A percentile compares a stretch with the other conserved stretches of the same genome.
phyloP scores from a whole-genome alignment of 2,329 filamentous ascomycete species.

The Juglanconis oblonga region DNA sequence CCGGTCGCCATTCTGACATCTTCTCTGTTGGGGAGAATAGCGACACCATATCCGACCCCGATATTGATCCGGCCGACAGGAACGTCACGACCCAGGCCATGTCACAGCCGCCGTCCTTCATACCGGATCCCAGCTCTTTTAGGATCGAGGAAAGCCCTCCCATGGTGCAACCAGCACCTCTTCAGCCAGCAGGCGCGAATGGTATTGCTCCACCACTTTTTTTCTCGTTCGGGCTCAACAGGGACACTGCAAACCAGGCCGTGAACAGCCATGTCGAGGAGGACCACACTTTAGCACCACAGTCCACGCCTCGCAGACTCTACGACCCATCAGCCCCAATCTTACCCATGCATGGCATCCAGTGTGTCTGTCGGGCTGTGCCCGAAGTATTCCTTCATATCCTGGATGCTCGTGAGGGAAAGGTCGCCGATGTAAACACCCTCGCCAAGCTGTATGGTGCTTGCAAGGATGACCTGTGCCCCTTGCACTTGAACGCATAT shows the following conservation, averaged over 20 bases:
- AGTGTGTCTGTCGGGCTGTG: conserved; percentile 11
- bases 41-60: conserved; percentile 16
- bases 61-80: conserved; percentile 7
- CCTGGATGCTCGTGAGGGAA: conserved; percentile 4
- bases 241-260: background rate
- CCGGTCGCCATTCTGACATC: conserved; percentile 11
- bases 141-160: background rate
- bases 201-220: background rate
- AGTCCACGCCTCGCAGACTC: conserved; percentile 3
- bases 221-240: background rate
- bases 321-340: conserved; percentile 17
- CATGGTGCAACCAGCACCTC: background rate
- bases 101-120: background rate
- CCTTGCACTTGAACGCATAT: conserved; percentile 11
- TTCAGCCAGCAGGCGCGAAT: background rate
- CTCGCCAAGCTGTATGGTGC: conserved; percentile 10
- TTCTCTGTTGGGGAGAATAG: conserved; percentile 12
- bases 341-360: background rate
- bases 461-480: conserved; percentile 14
- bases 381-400: conserved; percentile 7
- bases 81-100: background rate
- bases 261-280: background rate
- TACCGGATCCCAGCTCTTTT: background rate
- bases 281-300: background rate
- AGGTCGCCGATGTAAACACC: background rate